These are phyloP conservation scores for Pyrenophora seminiperda DNA, from an alignment of 2,329 filamentous ascomycete genomes.

Conservation along the genomic window DNA sequence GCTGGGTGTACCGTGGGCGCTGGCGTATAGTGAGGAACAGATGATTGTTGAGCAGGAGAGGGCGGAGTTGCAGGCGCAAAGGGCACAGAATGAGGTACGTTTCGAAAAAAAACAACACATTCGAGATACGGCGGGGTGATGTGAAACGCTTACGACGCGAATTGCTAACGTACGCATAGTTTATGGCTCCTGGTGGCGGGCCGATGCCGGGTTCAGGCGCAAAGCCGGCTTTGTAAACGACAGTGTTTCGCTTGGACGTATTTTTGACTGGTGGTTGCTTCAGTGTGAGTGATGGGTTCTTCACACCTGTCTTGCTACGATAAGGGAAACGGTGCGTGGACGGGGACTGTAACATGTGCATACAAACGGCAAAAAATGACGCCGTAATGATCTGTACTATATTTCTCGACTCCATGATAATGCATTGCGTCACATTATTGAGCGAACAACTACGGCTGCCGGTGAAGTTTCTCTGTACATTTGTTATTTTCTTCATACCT, in stretches of 20 bases:
- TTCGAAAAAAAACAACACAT: neutral
- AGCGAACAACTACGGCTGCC: neutral
- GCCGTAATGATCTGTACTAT: slow-evolving; percentile 33
- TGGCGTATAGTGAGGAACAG: slow-evolving; percentile 95
- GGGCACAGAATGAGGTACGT: slow-evolving; percentile 72
- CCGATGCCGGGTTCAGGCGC: slow-evolving; percentile 33
- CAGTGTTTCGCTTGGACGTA: slow-evolving; percentile 1
- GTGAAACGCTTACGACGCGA: too few species aligned
- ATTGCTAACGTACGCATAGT: slow-evolving; percentile 30
- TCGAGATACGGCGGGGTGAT: neutral
- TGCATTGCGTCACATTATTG: slow-evolving; percentile 25
- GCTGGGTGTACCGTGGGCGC: slow-evolving; percentile 88
- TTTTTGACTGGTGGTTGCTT: slow-evolving; percentile 2
- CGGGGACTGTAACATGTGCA: slow-evolving; percentile 22
- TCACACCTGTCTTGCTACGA: slow-evolving; percentile 32
- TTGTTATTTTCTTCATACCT: slow-evolving; percentile 21
- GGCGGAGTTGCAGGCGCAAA: slow-evolving; percentile 94
- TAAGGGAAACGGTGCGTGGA: slow-evolving; percentile 11
- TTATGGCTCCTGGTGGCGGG: slow-evolving; percentile 43
- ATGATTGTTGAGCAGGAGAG: slow-evolving; percentile 97
- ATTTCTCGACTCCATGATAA: slow-evolving; percentile 38
- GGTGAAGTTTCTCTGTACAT: slow-evolving; percentile 3
- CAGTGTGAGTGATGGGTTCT: slow-evolving; percentile 17
- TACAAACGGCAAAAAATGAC: slow-evolving; percentile 11
- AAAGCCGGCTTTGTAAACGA: slow-evolving; percentile 44